Conservation (phyloP, 768 basidiomycete genomes). For the Panaeolus papilionaceus region DNA sequence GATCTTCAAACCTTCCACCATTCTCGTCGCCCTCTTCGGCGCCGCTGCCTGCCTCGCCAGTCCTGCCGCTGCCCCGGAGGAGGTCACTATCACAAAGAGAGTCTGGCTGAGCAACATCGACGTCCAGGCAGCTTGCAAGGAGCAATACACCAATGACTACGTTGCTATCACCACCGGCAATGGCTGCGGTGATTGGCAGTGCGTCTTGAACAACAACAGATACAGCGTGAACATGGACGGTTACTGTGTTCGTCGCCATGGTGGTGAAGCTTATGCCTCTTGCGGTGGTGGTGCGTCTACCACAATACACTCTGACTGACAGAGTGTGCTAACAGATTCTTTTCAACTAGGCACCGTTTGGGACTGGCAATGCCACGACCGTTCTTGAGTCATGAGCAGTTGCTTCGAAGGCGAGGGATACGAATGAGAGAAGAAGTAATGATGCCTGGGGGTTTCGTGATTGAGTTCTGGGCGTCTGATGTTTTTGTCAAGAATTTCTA, state of each 20-base stretch:
- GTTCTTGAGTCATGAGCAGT: not conserved
- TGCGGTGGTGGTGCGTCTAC: not conserved
- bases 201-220: not conserved
- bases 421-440: too few species aligned
- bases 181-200: not conserved
- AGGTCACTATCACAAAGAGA: not conserved
- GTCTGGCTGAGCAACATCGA: conserved; percentile 2
- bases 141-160: not conserved
- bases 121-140: not conserved
- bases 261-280: not conserved
- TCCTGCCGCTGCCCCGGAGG: not conserved
- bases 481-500: too few species aligned
- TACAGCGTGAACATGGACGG: not conserved
- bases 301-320: not conserved
- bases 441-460: too few species aligned
- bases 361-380: conserved; percentile 4
- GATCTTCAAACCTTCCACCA: not conserved
- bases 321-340: not conserved
- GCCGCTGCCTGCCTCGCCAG: not conserved
- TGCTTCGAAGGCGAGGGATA: too few species aligned
- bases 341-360: not conserved
- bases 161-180: not conserved
- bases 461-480: too few species aligned
- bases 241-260: not conserved
- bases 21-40: not conserved